Evolutionary conservation across 163 green algal genomes (phyloP), one percentile per base, ranked within the genome.

Genomic region (Scenedesmus sp.): DNA sequence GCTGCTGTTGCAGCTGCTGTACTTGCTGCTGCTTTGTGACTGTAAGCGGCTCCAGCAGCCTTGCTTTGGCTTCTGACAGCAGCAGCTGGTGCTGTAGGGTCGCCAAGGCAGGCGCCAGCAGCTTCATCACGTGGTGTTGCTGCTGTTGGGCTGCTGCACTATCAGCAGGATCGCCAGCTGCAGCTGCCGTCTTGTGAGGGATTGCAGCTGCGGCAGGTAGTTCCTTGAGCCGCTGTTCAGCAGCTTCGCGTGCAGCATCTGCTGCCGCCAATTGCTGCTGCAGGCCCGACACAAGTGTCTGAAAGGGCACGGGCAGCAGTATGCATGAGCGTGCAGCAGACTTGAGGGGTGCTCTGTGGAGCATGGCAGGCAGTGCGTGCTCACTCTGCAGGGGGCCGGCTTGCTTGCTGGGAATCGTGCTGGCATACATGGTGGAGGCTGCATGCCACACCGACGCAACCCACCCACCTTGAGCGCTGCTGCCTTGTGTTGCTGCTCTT

Each of bases 1-100:
- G 73, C 73, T 49, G 35, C 73, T 82, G 73, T 40, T 82, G 73
- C 40, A 82, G 35, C 73, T 53, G 73, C 37, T 72, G 59, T 12
- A 80, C 70, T 15, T 80, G 70, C 70, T 44, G 70, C 33, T 43
- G 33, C 33, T 80, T 44, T 33, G 22, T 80, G 10, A 46, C 33
- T 44, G 70, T n/a, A 1, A 80, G 70, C 5, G 70, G 70, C 70
- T 80, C 70, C 24, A 80, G 70, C 70, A 80, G 33, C 33, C 33
- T n/a, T 44, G 70, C 70, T 33, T 80, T 80, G 7, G 70, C 70
- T 44, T 83, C 76, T 26, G 40, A 42, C 76, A 83, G 76, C 76
- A 83, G 42, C 76, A 83, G 40, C 40, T 83, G 76, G 70, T 80
- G 70, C 70, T 80, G 6, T 33, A 80, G 70, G 70, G 7, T 43